A percentile compares a stretch with the other conserved stretches of the same genome.
Evolutionary conservation across 108 stramenopile species (phyloP).

Genomic region (Aureococcus anophagefferens): DNA sequence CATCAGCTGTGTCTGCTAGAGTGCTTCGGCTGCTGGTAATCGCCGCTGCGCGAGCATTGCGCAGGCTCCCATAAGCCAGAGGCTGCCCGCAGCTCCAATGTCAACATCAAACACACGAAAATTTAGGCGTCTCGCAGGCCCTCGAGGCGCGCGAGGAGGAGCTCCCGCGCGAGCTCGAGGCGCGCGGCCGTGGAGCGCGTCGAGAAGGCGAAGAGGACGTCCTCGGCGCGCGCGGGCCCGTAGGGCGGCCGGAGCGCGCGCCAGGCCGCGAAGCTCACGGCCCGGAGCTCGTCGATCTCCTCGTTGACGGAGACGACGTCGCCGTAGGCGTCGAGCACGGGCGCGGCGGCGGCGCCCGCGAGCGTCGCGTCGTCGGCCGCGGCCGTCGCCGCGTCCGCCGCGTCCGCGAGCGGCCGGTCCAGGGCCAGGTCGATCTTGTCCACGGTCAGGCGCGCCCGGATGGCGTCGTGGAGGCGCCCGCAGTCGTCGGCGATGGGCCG

Average conservation of each 20-base stretch:
- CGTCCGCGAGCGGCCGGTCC: too few relatives aligned
- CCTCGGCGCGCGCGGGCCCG: background rate
- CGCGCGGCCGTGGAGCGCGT: background rate
- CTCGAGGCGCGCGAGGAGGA: background rate
- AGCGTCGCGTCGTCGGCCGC: too few relatives aligned
- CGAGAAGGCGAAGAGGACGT: background rate
- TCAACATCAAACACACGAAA: too few relatives aligned
- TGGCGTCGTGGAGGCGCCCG: background rate
- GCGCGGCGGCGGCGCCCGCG: too few relatives aligned
- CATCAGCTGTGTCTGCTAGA: too few relatives aligned
- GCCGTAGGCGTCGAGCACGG: background rate
- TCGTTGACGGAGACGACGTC: background rate
- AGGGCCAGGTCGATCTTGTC: too few relatives aligned
- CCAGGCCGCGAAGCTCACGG: background rate
- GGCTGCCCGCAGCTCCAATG: too few relatives aligned
- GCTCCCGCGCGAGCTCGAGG: background rate
- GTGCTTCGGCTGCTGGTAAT: too few relatives aligned
- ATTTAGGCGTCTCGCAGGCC: too few relatives aligned
- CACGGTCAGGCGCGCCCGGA: background rate
- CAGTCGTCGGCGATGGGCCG: background rate
- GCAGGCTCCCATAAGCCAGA: too few relatives aligned
- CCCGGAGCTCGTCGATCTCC: background rate
- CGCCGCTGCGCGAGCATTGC: too few relatives aligned
- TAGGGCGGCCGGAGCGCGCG: background rate
- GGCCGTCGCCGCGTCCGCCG: too few relatives aligned